Evolutionary conservation across 495 filamentous ascomycete species (phyloP).

Genomic region (Penicillium crystallinum): DNA sequence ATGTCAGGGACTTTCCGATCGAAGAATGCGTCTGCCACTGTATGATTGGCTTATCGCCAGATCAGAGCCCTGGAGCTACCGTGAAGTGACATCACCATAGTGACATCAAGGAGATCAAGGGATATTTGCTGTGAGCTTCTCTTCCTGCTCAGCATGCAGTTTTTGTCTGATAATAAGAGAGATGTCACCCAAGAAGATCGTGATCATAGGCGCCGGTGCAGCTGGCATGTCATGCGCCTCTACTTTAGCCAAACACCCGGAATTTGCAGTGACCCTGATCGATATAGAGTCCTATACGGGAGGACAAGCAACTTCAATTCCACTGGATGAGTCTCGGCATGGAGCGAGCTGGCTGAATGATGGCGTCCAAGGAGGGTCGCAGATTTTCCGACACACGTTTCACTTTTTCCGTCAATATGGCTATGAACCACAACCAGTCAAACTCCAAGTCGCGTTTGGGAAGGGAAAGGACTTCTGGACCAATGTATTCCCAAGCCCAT

Average conservation of each 20-base stretch:
- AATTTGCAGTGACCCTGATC: slow-evolving; percentile 71
- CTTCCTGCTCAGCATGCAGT: not conserved
- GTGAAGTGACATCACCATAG: not conserved
- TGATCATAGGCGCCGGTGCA: slow-evolving; percentile 1
- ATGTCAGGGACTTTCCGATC: not conserved
- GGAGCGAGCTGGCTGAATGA: slow-evolving; percentile 78
- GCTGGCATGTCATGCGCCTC: slow-evolving; percentile 64
- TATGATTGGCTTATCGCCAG: not conserved
- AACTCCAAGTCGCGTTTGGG: slow-evolving; percentile 76
- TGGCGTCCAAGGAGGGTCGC: slow-evolving; percentile 76
- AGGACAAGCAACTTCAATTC: slow-evolving; percentile 78
- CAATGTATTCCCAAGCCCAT: slow-evolving; percentile 68
- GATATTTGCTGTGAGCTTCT: not conserved
- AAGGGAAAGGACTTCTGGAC: slow-evolving; percentile 77
- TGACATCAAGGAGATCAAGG: not conserved
- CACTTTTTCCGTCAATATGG: slow-evolving; percentile 69
- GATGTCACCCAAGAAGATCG: not conserved
- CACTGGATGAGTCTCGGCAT: slow-evolving; percentile 59
- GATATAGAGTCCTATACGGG: slow-evolving; percentile 63
- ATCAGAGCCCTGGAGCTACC: not conserved
- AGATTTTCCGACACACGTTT: slow-evolving; percentile 76
- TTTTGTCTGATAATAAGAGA: not conserved
- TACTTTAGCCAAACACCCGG: slow-evolving; percentile 66
- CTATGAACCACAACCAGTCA: slow-evolving; percentile 61
- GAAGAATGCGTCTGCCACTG: not conserved